Evolutionary conservation across 1,139 yeast species (phyloP).

Genomic region (Hyphopichia pseudoburtonii): DNA sequence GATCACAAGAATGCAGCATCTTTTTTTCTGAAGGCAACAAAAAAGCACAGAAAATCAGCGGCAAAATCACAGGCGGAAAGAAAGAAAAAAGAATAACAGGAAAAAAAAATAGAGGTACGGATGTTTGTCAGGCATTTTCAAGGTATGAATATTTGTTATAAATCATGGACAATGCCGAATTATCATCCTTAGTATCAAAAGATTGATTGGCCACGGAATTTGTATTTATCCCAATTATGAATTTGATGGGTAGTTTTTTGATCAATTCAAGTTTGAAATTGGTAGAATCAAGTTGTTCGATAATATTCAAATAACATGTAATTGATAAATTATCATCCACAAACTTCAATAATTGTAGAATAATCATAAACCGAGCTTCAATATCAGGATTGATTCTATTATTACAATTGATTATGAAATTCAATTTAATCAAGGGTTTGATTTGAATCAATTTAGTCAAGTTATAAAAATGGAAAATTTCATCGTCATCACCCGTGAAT

Average conservation of each 20-base stretch:
- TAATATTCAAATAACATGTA: too few species aligned
- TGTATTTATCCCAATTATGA: background rate
- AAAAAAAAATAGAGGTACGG: background rate
- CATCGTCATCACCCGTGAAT: background rate
- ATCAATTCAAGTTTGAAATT: constrained; percentile 2
- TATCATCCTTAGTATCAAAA: too few species aligned
- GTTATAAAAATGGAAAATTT: constrained; percentile 1
- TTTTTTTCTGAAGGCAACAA: too few species aligned
- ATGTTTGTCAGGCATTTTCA: too few species aligned
- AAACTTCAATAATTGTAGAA: constrained; percentile 2
- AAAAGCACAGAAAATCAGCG: too few species aligned
- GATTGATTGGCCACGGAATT: too few species aligned
- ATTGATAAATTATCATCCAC: too few species aligned
- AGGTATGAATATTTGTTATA: constrained; percentile 1
- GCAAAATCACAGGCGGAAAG: too few species aligned
- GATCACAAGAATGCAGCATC: too few species aligned
- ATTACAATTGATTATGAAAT: background rate
- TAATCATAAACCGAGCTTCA: constrained; percentile 2
- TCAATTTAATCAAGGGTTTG: background rate
- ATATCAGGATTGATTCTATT: background rate
- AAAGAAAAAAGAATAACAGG: background rate
- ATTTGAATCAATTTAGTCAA: background rate
- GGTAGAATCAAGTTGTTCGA: too few species aligned
- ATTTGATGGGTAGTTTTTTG: constrained; percentile 1
- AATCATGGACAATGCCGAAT: background rate